Evolutionary conservation across 345 rosid species (phyloP).

Genomic region (Hirschfeldia incana): DNA sequence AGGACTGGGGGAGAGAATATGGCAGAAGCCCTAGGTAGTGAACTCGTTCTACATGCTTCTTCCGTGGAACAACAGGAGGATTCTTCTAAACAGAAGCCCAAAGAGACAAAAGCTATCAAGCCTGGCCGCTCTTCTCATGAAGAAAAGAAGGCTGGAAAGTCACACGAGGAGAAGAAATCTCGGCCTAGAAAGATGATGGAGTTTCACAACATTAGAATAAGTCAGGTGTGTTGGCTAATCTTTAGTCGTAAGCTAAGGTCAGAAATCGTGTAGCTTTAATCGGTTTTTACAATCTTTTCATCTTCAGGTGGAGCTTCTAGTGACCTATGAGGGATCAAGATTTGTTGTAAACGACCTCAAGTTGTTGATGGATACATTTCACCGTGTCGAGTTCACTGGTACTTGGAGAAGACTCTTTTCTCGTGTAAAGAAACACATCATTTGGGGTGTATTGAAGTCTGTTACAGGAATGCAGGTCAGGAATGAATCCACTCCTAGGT

Average conservation of each 20-base stretch:
- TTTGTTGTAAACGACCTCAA: slow-evolving; percentile 96
- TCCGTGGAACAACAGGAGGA: slow-evolving; percentile 76
- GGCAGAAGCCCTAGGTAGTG: slow-evolving; percentile 87
- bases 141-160: slow-evolving; percentile 83
- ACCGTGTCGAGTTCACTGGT: slow-evolving; percentile 81
- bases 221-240: slow-evolving; percentile 64
- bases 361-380: slow-evolving; percentile 94
- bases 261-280: neutral
- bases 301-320: slow-evolving; percentile 77
- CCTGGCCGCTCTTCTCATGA: slow-evolving; percentile 83
- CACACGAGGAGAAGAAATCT: slow-evolving; percentile 82
- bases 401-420: slow-evolving; percentile 99
- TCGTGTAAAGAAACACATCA: slow-evolving; percentile 94
- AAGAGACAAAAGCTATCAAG: slow-evolving; percentile 67
- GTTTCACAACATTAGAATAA: slow-evolving; percentile 88
- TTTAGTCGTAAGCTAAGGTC: neutral
- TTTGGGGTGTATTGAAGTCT: slow-evolving; percentile 97
- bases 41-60: slow-evolving; percentile 75
- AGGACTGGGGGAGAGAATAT: slow-evolving; percentile 85
- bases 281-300: slow-evolving; percentile 20
- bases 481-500: neutral
- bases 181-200: slow-evolving; percentile 90
- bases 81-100: slow-evolving; percentile 57
- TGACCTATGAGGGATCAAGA: slow-evolving; percentile 91
- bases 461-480: slow-evolving; percentile 98